Base-by-base conservation (phyloP, 2,329 filamentous ascomycete species). In the Tolypocladium paradoxum region DNA sequence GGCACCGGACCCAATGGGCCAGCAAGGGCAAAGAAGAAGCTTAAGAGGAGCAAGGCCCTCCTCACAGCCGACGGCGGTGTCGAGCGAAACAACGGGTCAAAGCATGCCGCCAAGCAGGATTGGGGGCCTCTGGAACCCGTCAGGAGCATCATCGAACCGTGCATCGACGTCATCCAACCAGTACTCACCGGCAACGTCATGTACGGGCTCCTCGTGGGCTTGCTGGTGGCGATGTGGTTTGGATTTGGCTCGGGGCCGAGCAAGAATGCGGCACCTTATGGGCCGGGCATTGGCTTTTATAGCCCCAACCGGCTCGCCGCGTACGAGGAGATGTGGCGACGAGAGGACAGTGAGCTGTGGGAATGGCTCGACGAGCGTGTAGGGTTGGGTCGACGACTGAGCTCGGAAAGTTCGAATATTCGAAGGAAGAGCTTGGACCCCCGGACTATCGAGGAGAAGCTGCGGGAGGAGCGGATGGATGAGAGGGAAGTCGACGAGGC, bases 321-420 rank as follows among this genome's bases (percentile, higher is more conserved):
- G 0, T 97, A 96, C 66, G 91, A 97, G 60, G 88, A 96, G 70
- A 87, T 97, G 64, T 99, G 92, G 91, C 79, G 83, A 36, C 76
- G 82, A 40, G 90, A 96, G 67, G 91, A 96, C 66, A 89, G 82
- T 58, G 89, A 93, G 61, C 73, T 96, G 11, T 96, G 91, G 91
- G 85, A 88, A 54, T 96, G 91, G 91, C 73, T 96, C 5, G 91
- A 96, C 67, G 88, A 95, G 61, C 79, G 91, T 20, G 84, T 90
- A 2, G 87, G 89, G 2, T 73, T 93, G 65, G 85, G 90, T 53
- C 74, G 73, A 54, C 74, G 73, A 54, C 70, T 79, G 58, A 70
- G 67, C 59, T 56, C 60, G 24, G 76, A 72, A n/a, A 54, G 60
- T 24, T 24, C 55, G 9, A 59, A 55, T 31, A 52, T 54, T 7